phyloP scores from a whole-genome alignment of 352 stramenopile genomes.

The Phytophthora citrophthora region DNA sequence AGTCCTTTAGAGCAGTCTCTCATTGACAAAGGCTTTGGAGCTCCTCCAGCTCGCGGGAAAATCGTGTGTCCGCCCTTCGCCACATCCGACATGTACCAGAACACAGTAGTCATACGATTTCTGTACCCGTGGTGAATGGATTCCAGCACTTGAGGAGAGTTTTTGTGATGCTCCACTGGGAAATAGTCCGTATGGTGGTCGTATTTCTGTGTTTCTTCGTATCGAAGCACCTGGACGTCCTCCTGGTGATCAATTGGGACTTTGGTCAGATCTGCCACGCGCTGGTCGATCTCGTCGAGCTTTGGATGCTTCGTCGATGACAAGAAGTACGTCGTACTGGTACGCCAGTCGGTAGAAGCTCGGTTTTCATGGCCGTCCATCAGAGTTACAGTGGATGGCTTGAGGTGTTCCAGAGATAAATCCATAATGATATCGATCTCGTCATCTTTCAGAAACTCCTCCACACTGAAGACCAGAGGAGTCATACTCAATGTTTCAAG shows the following conservation, averaged over 20 bases:
- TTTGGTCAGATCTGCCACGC: constrained; percentile 69
- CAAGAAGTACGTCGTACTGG: constrained; percentile 82
- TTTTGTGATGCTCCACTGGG: constrained; percentile 48
- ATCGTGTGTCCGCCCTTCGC: constrained; percentile 79
- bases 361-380: constrained; percentile 76
- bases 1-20: constrained; percentile 72
- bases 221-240: constrained; percentile 77
- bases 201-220: constrained; percentile 81
- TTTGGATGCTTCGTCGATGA: constrained; percentile 50
- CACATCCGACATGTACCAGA: constrained; percentile 90
- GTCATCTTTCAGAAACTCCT: constrained; percentile 82
- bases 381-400: constrained; percentile 66
- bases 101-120: constrained; percentile 88
- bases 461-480: constrained; percentile 73
- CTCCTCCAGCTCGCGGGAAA: constrained; percentile 69
- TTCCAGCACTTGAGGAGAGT: constrained; percentile 49
- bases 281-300: constrained; percentile 64
- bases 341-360: constrained; percentile 76
- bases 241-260: constrained; percentile 67
- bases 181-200: constrained; percentile 84
- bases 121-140: constrained; percentile 73
- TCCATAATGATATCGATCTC: constrained; percentile 83
- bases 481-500: constrained; percentile 72
- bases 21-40: constrained; percentile 49
- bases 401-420: constrained; percentile 67